Evolutionary conservation across 495 filamentous ascomycete species (phyloP), one percentile per base, ranked within the genome.

Genomic region (Talaromyces adpressus): DNA sequence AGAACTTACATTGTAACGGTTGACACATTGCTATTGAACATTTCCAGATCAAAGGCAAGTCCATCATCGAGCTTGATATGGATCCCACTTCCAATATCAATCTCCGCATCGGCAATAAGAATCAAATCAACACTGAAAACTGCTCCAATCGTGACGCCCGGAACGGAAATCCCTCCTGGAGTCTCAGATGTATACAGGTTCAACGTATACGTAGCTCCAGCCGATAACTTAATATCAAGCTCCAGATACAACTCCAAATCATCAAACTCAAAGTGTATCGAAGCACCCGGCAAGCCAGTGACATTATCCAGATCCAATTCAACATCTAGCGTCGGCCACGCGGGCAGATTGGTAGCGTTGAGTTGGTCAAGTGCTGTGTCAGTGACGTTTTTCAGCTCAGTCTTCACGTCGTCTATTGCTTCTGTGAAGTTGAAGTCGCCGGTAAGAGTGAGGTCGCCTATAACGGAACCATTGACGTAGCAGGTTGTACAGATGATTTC

Each of bases 231-330:
- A 0, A 80, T 79, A 57, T 83, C 77, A 27, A 84, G 51, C 54
- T 78, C 64, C 68, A 83, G 72, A 64, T 84, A 85, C 1, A 85
- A 63, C 68, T 85, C 82, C 49, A 85, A 59, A 20, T 72, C 72
- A 60, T 81, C 79, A 34, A 85, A 83, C 56, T 76, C 62, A 57
- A 84, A 80, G 18, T 70, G 64, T 16, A 83, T 67, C 22, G 71
- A 60, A 41, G 72, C 74, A 57, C 75, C 75, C 6, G 79, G 77
- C 14, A 85, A 70, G 11, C 69, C 69, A 1, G 73, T 71, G 11
- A 82, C n/a, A 39, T 77, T 73, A 51, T 76, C 68, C n/a, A 79
- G 45, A 63, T 76, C 71, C 6, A 72, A 53, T 3, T 9, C 25
- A 29, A 62, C 47, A 36, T 62, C n/a, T 49, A 41, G 71, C 53